Evolutionary conservation across 2,329 filamentous ascomycete species (phyloP), one percentile per base, ranked within the genome.

Genomic region (Zarea fungicola): DNA sequence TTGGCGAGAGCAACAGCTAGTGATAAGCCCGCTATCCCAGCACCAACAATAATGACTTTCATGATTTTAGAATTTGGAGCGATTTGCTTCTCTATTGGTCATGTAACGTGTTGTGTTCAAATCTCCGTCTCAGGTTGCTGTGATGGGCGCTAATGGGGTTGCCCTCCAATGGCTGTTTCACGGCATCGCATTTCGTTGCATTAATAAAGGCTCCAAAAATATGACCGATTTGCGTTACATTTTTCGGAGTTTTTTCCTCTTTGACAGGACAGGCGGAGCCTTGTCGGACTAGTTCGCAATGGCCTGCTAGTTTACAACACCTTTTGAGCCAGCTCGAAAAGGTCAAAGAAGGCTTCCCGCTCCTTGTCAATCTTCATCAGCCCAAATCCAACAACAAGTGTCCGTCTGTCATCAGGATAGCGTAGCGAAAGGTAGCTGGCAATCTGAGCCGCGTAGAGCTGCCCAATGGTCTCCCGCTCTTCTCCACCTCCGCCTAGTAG

Each of bases 361-460:
- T 72, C 70, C 5, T 70, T 67, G 36, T 76, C 73, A 2, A 73
- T 62, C 52, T 71, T 77, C 26, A 69, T 68, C 49, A 85, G 58
- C 1, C 83, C 83, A 8, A 86, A 66, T 0, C 82, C 83, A 3
- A 85, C 64, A 9, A 86, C 68, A n/a, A 86, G 63, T 2, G 73
- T 83, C 35, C 83, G 73, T 48, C 70, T 71, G 54, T 84, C 80
- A 40, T 82, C 74, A 1, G 89, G 83, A 45, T 87, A 77, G 54
- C 83, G 83, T 52, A 85, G 80, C 16, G 84, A 76, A 51, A 99
- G 78, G 32, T 85, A 80, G 60, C 84, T 95, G 5, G 86, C 93
- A 56, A 97, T 85, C 60, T 96, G 92, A 36, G 88, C 88, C 3
- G 91, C 91, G 60, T 95, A 85, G 2, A 96, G 80, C 65, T 96